Base-by-base conservation (phyloP, 1,284 basidiomycete species). In the Ceratobasidium sp. region DNA sequence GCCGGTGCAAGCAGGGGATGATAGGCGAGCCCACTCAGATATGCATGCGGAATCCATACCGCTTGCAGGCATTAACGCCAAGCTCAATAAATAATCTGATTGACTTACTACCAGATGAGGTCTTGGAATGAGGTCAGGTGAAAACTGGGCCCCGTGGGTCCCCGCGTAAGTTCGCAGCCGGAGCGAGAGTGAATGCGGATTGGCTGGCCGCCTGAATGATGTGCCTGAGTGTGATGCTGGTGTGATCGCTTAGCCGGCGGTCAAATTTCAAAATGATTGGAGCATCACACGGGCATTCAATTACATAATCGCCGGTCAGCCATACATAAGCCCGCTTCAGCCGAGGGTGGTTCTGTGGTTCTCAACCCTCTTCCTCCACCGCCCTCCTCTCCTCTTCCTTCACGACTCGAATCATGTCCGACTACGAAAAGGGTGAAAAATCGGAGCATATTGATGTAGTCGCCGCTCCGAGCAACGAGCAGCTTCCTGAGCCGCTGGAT, bases 161-260 rank as follows among this genome's bases (percentile, higher is more conserved):
- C 52, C 70, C 70, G 70, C 59, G 42, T 74, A 74, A 52, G 20
- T 40, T 20, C 26, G 64, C 33, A 26, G 44, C 64, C 64, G 44
- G 64, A 4, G 1, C 5, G 44, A 3, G 64, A 42, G 42, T 10
- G 44, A 1, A 10, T n/a, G 64, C 44, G 46, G 64, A 66, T 66
- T 66, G 64, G 64, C 38, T 28, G 9, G 4, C 28, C 44, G 15
- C 5, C 10, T 13, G 46, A 42, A 33, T 28, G 57, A 17, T 38
- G 57, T 40, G 17, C 44, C 59, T 64, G n/a, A 56, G 57, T 2
- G 59, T 74, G 70, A 62, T 74, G 2, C 33, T 33, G 33, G 33
- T 33, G 1, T 33, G 33, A 33, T 33, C 70, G 70, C 70, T 64
- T 74, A 74, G 44, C 70, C 70, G 70, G 70, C 70, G 70, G 70